Base-by-base conservation (phyloP, 306 rosid species). In the Carpinus viminea region DNA sequence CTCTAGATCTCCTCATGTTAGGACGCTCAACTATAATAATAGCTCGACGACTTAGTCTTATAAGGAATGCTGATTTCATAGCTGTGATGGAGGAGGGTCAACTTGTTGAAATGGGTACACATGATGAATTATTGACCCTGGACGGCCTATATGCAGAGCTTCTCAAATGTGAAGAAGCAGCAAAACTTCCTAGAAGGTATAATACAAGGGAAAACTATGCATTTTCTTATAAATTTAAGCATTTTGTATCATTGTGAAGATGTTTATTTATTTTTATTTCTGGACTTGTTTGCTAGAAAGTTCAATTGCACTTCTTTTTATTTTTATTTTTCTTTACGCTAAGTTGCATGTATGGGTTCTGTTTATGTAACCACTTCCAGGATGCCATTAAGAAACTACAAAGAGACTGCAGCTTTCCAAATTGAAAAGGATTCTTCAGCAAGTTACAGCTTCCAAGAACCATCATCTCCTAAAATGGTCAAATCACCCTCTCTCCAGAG, bases 61-160 rank as follows among this genome's bases (percentile, higher is more conserved):
- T 96, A 81, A 88, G 93, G 91, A 96, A 96, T 81, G 99, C 98
- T 76, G 99, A 96, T 86, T 96, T 89, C 83, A 96, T 96, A 88
- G 98, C 98, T 72, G 99, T 96, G 73, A 96, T 96, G 99, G 99
- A 96, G 89, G 99, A 96, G 87, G 99, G 99, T 52, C 98, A 88
- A 68, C 98, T 96, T 81, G 93, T 96, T 83, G 99, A 96, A 85
- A 93, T 91, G 94, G 99, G 99, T 72, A 96, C 98, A 16, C 99
- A 96, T 76, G 99, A 96, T 84, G 99, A 96, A 74, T 79, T 96
- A 70, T 75, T 91, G 85, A 73, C 80, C 86, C 91, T 81, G 68
- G 90, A 89, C 76, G 98, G 99, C 81, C 88, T 96, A 64, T 96
- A 96, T 78, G 95, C 99, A 3, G 99, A 96, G 88, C 99, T 96